Evolutionary conservation across 805 yeast genomes (phyloP).

Genomic region (Yarrowia deformans): DNA sequence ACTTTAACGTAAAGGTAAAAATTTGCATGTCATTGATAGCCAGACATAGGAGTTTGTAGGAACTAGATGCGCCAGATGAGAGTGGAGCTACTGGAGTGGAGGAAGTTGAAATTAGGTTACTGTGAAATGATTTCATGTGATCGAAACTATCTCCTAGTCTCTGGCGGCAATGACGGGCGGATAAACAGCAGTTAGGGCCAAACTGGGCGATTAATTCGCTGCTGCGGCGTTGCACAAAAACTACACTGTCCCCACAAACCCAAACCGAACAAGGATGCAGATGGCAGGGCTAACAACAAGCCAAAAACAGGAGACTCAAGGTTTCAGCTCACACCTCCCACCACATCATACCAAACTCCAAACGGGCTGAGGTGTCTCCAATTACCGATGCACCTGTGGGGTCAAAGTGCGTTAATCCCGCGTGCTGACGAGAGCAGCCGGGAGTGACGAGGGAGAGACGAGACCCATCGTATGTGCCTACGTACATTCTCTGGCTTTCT

Average conservation of each 20-base stretch:
- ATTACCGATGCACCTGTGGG: constrained; percentile 34
- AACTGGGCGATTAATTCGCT: background rate
- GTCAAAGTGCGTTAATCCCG: background rate
- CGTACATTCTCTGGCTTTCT: constrained; percentile 3
- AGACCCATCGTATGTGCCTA: background rate
- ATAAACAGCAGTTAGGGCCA: background rate
- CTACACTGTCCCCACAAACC: constrained; percentile 38
- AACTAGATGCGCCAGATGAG: constrained; percentile 11
- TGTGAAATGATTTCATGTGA: background rate
- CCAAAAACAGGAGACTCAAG: constrained; percentile 34
- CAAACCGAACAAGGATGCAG: constrained; percentile 3
- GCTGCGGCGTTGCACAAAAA: constrained; percentile 29
- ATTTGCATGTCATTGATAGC: constrained; percentile 38
- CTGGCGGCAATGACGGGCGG: background rate
- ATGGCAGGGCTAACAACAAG: constrained; percentile 31
- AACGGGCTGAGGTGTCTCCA: background rate
- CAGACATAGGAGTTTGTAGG: constrained; percentile 13
- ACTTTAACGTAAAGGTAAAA: constrained; percentile 36
- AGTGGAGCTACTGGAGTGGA: background rate
- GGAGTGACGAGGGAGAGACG: background rate
- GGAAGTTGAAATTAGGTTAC: background rate
- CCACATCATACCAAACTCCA: background rate
- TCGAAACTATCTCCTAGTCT: background rate
- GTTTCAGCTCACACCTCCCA: constrained; percentile 4
- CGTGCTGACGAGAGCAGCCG: constrained; percentile 8